Evolutionary conservation across 2,329 filamentous ascomycete species (phyloP).

Genomic region (Trichoderma simmonsii): DNA sequence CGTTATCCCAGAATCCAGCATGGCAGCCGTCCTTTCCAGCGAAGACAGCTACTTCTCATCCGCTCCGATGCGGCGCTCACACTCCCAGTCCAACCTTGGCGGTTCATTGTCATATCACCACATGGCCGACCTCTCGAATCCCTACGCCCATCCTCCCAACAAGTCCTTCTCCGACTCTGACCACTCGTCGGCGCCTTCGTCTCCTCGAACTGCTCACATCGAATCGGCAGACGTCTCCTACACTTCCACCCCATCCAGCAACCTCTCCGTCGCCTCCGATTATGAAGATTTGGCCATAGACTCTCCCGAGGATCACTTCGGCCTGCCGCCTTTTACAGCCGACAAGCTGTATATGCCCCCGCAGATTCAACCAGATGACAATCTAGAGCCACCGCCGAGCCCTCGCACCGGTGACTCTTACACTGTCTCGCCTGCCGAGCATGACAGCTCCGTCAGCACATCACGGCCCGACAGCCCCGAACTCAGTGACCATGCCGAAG

Average conservation of each 20-base stretch:
- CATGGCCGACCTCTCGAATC: constrained; percentile 44
- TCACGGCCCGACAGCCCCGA: constrained; percentile 58
- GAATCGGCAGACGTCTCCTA: constrained; percentile 57
- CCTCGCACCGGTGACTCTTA: constrained; percentile 50
- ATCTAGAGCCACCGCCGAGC: constrained; percentile 49
- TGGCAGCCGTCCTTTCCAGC: constrained; percentile 55
- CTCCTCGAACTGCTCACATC: constrained; percentile 49
- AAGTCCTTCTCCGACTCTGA: constrained; percentile 46
- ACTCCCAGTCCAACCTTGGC: constrained; percentile 57
- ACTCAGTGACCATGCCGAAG: constrained; percentile 61
- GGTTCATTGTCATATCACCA: constrained; percentile 40
- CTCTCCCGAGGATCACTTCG: constrained; percentile 45
- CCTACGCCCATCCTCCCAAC: constrained; percentile 41
- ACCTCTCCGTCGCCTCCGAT: constrained; percentile 58
- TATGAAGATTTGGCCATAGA: constrained; percentile 51
- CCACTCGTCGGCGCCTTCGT: constrained; percentile 54
- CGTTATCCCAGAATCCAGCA: constrained; percentile 29
- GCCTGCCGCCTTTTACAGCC: constrained; percentile 45
- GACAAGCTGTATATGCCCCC: constrained; percentile 43
- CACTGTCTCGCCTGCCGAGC: constrained; percentile 52
- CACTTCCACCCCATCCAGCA: constrained; percentile 62
- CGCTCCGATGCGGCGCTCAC: constrained; percentile 54
- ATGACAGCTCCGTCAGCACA: constrained; percentile 49
- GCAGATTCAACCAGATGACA: constrained; percentile 34
- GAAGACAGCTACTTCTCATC: constrained; percentile 59